A percentile compares a stretch with the other conserved stretches of the same genome.
Evolutionary conservation across 169 alveolate genomes (phyloP).

Genomic region (Plasmodium berghei): DNA sequence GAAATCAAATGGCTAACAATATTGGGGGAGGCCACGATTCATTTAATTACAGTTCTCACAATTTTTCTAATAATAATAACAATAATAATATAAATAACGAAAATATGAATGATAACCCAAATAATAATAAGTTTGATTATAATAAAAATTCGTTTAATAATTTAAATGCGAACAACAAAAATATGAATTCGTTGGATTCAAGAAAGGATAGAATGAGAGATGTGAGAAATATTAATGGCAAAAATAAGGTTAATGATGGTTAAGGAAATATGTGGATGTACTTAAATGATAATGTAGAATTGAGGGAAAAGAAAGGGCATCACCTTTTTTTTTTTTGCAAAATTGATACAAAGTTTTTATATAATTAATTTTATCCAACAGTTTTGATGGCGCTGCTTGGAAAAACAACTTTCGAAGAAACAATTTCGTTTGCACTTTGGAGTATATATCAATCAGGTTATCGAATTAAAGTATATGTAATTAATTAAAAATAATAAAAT

Average conservation of each 20-base stretch:
- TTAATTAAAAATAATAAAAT: too few species aligned
- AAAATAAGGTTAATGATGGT: slow-evolving; percentile 12
- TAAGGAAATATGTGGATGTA: background rate
- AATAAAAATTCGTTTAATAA: slow-evolving; percentile 6
- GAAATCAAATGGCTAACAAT: background rate
- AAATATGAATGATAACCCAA: background rate
- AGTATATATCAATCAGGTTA: background rate
- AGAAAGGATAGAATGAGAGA: slow-evolving; percentile 68
- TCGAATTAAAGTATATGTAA: too few species aligned
- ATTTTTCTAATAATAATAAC: background rate
- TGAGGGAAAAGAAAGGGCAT: background rate
- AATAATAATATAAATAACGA: background rate
- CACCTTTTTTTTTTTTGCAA: background rate
- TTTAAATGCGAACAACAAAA: slow-evolving; percentile 18
- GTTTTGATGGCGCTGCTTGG: too few species aligned
- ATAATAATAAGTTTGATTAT: slow-evolving; percentile 11
- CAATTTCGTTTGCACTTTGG: background rate
- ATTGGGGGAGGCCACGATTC: slow-evolving; percentile 4
- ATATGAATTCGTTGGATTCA: slow-evolving; percentile 34
- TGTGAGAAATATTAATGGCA: slow-evolving; percentile 50
- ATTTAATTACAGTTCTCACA: background rate
- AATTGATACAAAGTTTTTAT: background rate
- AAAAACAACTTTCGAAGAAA: background rate
- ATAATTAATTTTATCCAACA: background rate
- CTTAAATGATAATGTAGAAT: background rate